Evolutionary conservation across 306 rosid species (phyloP).

Genomic region (Castanospermum australe): DNA sequence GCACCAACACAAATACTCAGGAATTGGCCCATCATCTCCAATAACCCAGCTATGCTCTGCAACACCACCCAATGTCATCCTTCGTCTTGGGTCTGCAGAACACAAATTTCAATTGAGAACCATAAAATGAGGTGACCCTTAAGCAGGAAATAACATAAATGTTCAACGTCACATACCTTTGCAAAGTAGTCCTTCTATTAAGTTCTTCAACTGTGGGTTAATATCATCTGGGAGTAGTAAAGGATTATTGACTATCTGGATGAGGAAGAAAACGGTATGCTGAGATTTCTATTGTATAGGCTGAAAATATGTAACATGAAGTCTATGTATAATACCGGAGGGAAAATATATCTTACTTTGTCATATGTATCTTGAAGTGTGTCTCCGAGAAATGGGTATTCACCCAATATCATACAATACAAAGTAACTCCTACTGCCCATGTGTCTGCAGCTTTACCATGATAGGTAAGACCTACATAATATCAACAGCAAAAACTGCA

Average conservation of each 20-base stretch:
- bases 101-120: background rate
- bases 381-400: conserved; percentile 95
- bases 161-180: conserved; percentile 40
- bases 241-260: conserved; percentile 63
- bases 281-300: background rate
- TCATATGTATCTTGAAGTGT: conserved; percentile 97
- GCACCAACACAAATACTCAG: conserved; percentile 79
- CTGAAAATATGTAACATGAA: background rate
- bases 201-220: conserved; percentile 44
- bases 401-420: conserved; percentile 90
- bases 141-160: background rate
- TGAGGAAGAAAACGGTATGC: background rate
- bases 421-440: conserved; percentile 98
- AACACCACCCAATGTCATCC: conserved; percentile 71
- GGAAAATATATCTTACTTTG: conserved; percentile 57
- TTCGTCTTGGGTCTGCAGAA: conserved; percentile 61
- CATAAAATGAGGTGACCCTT: background rate
- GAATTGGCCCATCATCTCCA: conserved; percentile 79
- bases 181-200: conserved; percentile 67
- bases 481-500: conserved; percentile 2
- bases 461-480: conserved; percentile 69
- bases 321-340: background rate
- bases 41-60: conserved; percentile 72
- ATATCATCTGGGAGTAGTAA: conserved; percentile 53
- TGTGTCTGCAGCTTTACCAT: conserved; percentile 88